Percentiles rank a stretch among this genome's conserved stretches.
Conservation (phyloP, 441 rosid species). For the Iberis amara region DNA sequence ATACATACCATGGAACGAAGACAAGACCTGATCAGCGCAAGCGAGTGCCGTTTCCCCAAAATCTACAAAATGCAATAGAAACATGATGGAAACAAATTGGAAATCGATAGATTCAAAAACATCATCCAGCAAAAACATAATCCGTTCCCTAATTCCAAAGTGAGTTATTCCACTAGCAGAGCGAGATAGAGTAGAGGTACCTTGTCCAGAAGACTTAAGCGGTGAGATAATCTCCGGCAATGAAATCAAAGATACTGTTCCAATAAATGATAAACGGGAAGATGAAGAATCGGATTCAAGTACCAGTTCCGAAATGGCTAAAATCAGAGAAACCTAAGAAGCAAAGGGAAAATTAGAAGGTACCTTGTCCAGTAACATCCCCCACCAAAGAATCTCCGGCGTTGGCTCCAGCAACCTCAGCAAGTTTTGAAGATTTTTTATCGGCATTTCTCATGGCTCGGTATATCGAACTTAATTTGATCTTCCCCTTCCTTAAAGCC, state of each 20-base stretch:
- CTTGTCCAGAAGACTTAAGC: slow-evolving; percentile 14
- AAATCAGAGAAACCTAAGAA: neutral
- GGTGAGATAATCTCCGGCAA: slow-evolving; percentile 14
- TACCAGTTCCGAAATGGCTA: neutral
- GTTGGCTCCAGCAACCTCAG: neutral
- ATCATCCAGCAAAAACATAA: neutral
- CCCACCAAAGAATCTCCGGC: slow-evolving; percentile 2
- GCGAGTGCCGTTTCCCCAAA: neutral
- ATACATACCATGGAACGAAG: slow-evolving; percentile 21
- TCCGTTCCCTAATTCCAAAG: no score
- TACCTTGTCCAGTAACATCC: neutral
- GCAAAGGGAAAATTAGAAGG: neutral
- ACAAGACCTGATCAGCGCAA: slow-evolving; percentile 19
- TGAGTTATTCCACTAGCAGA: neutral
- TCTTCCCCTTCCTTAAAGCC: slow-evolving; percentile 12
- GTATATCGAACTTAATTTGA: neutral
- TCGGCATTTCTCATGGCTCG: slow-evolving; percentile 11
- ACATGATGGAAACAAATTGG: neutral
- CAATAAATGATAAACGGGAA: neutral
- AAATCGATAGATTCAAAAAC: neutral
- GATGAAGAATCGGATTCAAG: neutral
- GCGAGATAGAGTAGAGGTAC: neutral
- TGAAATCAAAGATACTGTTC: slow-evolving; percentile 1
- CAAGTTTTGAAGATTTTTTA: neutral
- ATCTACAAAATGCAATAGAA: slow-evolving; percentile 10